Conservation (phyloP, 345 rosid species). For the Syzygium jambos region DNA sequence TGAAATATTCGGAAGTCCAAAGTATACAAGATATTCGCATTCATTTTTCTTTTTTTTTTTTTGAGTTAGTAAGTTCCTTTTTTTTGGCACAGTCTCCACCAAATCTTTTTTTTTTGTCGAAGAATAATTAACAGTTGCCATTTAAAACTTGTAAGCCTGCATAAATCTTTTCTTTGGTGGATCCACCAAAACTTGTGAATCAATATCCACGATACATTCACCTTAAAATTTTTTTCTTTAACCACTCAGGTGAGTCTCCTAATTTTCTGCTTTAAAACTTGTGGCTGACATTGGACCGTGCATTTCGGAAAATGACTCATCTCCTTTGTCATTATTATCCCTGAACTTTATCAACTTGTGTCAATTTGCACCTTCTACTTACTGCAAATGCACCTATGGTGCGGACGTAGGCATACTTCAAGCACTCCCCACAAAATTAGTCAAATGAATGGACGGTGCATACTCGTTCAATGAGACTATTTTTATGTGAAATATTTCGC, state of each 20-base stretch:
- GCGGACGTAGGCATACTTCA: background rate
- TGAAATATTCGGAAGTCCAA: no score
- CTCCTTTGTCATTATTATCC: background rate
- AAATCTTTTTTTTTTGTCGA: background rate
- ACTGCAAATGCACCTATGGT: background rate
- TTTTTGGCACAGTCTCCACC: background rate
- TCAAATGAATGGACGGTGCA: background rate
- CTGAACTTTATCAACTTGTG: background rate
- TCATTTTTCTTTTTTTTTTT: background rate
- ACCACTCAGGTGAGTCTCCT: background rate
- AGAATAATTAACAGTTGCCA: background rate
- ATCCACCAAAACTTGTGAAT: background rate
- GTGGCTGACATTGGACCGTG: background rate
- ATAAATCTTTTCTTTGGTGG: background rate
- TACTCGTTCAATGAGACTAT: background rate
- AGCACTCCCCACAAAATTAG: background rate
- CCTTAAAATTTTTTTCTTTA: background rate
- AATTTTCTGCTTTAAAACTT: background rate
- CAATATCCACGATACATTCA: background rate
- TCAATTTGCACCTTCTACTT: background rate
- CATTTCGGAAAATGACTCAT: background rate
- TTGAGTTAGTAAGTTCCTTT: background rate
- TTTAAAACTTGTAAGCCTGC: background rate
- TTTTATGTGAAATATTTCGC: no score
- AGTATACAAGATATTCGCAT: background rate